Base-by-base conservation (phyloP, 2,329 filamentous ascomycete genomes). In the Fusarium sp. region DNA sequence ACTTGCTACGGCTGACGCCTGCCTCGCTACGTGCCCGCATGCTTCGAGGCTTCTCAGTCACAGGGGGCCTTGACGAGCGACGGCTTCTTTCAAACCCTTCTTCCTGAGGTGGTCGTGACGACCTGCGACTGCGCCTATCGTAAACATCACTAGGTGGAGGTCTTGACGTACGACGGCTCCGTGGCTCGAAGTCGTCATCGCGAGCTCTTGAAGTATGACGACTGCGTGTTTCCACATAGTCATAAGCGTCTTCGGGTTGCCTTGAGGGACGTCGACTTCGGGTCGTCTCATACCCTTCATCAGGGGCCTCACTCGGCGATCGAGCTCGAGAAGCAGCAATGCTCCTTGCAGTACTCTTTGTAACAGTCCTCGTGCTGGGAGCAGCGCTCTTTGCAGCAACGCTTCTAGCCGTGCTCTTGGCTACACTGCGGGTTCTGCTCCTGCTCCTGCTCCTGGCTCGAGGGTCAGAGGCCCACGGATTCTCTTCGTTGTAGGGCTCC, bases 11-110 rank as follows among this genome's bases (percentile, higher is more conserved):
- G 37, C 61, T 27, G 25, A 51, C 57, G 32, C 68, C 55, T 21
- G 50, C 69, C 57, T 84, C 81, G 73, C 84, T 86, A 51, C 81
- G 80, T 21, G 81, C 78, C 27, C 83, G 82, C 6, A 74, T 63
- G 8, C 74, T 76, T 25, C 79, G 75, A 16, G 72, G 62, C 47
- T 68, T 71, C 11, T 71, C 68, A 27, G 68, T 71, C 30, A 70
- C 40, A 45, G 68, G 80, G 28, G 80, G 78, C 12, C 81, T 80
- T 14, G 80, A 79, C 3, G 80, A 79, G 34, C 80, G 78, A 12
- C 82, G 82, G 59, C 81, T 82, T 14, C 81, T 78, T 27, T 85
- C 83, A 54, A 77, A 76, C 3, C 77, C 71, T 23, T 74, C 73
- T 25, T 71, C 68, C 12, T 21, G 49, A 16, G 49, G 80, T 42